Percentiles rank a stretch among this genome's conserved stretches.
Conservation (phyloP, 2,329 filamentous ascomycete genomes). For the Fusarium veterinarium region DNA sequence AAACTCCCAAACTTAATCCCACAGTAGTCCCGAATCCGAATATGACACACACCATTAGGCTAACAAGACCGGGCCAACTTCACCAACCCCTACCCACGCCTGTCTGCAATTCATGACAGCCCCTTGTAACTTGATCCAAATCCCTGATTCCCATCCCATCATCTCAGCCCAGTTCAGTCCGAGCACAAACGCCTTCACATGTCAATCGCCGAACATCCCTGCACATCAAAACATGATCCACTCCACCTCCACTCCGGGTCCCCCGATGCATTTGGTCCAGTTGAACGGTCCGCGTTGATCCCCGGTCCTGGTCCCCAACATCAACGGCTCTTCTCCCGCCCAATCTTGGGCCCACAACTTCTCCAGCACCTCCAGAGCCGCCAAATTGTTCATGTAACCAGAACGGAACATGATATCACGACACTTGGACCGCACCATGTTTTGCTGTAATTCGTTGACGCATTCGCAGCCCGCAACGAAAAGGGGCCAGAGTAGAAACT, state of each 20-base stretch:
- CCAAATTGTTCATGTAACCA: constrained; percentile 93
- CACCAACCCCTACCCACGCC: constrained; percentile 23
- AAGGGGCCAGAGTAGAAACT: constrained; percentile 92
- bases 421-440: constrained; percentile 82
- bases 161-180: constrained; percentile 19
- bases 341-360: constrained; percentile 77
- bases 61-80: constrained; percentile 9
- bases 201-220: constrained; percentile 26
- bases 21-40: constrained; percentile 22
- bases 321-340: constrained; percentile 52
- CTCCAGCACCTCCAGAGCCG: constrained; percentile 86
- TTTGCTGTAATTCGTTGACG: constrained; percentile 81
- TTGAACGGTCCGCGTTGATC: constrained; percentile 64
- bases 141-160: constrained; percentile 23
- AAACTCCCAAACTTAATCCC: constrained; percentile 28
- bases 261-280: constrained; percentile 69
- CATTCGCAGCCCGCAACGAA: constrained; percentile 93
- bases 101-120: constrained; percentile 13
- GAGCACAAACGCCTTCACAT: constrained; percentile 29
- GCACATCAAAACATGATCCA: constrained; percentile 72
- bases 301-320: constrained; percentile 49
- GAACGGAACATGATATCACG: constrained; percentile 88
- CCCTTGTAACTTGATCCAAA: constrained; percentile 24
- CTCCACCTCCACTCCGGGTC: constrained; percentile 68
- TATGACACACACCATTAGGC: constrained; percentile 6